phyloP scores from a whole-genome alignment of 2,329 filamentous ascomycete species.

The Colletotrichum caudatum region DNA sequence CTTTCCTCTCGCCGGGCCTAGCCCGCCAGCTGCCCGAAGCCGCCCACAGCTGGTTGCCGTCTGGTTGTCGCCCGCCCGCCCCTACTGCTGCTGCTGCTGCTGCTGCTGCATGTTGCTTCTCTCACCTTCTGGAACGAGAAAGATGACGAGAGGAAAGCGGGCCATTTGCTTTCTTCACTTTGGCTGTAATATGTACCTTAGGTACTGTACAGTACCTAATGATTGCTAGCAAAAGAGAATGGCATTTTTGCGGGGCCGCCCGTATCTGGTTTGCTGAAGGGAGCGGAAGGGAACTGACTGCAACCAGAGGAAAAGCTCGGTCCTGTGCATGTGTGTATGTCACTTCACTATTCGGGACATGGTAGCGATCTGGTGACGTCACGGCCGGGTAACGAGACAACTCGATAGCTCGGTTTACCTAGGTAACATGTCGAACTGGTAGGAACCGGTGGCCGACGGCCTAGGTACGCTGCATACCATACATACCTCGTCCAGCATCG shows the following conservation, averaged over 20 bases:
- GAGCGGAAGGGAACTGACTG: background rate
- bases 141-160: conserved; percentile 4
- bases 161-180: conserved; percentile 12
- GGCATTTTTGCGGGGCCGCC: conserved; percentile 11
- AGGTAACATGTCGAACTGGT: conserved; percentile 12
- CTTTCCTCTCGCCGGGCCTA: no score
- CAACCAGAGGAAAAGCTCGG: conserved; percentile 11
- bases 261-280: background rate
- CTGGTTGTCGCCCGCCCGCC: background rate
- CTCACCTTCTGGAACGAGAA: background rate
- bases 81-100: background rate
- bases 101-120: background rate
- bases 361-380: conserved; percentile 27
- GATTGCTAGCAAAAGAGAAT: background rate
- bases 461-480: background rate
- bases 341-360: conserved; percentile 14
- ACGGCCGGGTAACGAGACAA: conserved; percentile 29
- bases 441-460: background rate
- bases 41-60: background rate
- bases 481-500: background rate
- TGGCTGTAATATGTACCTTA: no score
- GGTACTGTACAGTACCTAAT: background rate
- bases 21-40: conserved; percentile 2
- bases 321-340: conserved; percentile 7
- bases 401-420: conserved; percentile 4